Evolutionary conservation across 805 yeast genomes (phyloP).

Genomic region (Candida broadrunensis): DNA sequence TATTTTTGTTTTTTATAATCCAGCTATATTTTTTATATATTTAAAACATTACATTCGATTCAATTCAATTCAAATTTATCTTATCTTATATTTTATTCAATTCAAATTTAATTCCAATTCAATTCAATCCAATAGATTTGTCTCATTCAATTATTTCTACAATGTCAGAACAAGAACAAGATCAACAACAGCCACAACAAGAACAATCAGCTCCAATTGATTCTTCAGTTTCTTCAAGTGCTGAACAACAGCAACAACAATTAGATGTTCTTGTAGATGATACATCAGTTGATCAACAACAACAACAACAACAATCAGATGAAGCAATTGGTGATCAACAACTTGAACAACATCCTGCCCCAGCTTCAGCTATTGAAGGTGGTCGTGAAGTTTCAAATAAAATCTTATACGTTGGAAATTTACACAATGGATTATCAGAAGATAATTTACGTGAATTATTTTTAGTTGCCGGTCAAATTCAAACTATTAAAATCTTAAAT

Average conservation of each 20-base stretch:
- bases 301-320: slow-evolving; percentile 1
- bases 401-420: slow-evolving; percentile 74
- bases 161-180: not conserved
- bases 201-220: not conserved
- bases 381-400: slow-evolving; percentile 77
- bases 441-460: slow-evolving; percentile 61
- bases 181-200: not conserved
- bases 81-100: not conserved
- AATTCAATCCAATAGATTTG: slow-evolving; percentile 1
- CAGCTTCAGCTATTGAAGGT: slow-evolving; percentile 75
- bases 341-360: slow-evolving; percentile 19
- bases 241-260: slow-evolving; percentile 1
- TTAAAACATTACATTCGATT: too few relatives aligned
- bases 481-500: slow-evolving; percentile 64
- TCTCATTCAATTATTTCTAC: not conserved
- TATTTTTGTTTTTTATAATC: too few relatives aligned
- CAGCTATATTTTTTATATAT: too few relatives aligned
- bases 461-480: slow-evolving; percentile 57
- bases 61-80: not conserved
- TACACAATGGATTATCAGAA: slow-evolving; percentile 64
- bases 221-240: not conserved
- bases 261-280: not conserved
- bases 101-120: slow-evolving; percentile 2
- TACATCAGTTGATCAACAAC: not conserved
- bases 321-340: not conserved